phyloP scores from a whole-genome alignment of 768 basidiomycete species.

The Tricholoma saponaceum region DNA sequence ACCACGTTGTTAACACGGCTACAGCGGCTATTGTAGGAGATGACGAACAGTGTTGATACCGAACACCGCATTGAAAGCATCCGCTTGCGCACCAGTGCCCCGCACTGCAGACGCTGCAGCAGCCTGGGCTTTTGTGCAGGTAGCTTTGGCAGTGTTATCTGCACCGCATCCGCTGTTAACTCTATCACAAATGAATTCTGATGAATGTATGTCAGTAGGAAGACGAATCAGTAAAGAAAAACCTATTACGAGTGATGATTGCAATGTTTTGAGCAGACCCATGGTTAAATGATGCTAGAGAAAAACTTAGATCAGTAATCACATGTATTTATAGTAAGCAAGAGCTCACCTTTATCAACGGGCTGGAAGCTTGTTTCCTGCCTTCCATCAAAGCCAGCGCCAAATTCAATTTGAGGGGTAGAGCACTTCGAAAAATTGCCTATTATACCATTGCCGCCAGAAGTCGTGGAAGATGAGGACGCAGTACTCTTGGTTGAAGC shows the following conservation, averaged over 20 bases:
- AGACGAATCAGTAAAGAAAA: not conserved
- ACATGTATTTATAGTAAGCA: not conserved
- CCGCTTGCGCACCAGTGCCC: slow-evolving; percentile 51
- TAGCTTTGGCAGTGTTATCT: slow-evolving; percentile 46
- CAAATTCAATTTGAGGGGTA: slow-evolving; percentile 53
- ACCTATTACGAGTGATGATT: slow-evolving; percentile 46
- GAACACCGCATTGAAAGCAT: slow-evolving; percentile 58
- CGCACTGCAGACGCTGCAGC: slow-evolving; percentile 39
- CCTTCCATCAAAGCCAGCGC: slow-evolving; percentile 47
- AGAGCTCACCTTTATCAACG: slow-evolving; percentile 36
- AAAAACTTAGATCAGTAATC: not conserved
- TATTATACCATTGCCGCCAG: slow-evolving; percentile 19
- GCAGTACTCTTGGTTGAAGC: slow-evolving; percentile 13
- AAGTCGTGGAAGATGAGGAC: slow-evolving; percentile 14
- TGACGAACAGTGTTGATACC: slow-evolving; percentile 42
- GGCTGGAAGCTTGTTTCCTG: slow-evolving; percentile 55
- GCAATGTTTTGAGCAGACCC: slow-evolving; percentile 57
- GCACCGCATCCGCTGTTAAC: slow-evolving; percentile 52
- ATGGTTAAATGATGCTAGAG: slow-evolving; percentile 44
- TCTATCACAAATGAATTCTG: slow-evolving; percentile 50
- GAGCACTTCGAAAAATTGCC: slow-evolving; percentile 50
- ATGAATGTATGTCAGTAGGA: not conserved
- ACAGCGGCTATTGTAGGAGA: not conserved
- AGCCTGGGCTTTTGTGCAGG: slow-evolving; percentile 37
- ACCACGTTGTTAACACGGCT: not conserved